Evolutionary conservation across 371 early-diverging fungal species (phyloP), one percentile per base, ranked within the genome.

Genomic region (Conidiobolus incongruus): DNA sequence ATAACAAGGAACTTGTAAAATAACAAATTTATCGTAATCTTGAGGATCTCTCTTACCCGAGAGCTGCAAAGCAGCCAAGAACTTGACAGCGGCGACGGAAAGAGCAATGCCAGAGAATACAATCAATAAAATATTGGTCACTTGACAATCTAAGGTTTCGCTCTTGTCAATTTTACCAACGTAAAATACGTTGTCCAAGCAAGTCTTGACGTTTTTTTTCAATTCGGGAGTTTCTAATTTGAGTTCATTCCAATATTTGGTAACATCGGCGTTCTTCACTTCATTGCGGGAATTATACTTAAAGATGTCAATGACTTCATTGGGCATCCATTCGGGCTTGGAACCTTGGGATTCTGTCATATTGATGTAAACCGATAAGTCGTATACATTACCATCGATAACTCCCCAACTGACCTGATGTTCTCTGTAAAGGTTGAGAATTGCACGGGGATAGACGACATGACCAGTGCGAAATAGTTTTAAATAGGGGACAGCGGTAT

Each of bases 161-260:
- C 93, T 75, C 16, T 69, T 61, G 55, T 94, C 94, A 8, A 93
- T 70, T 32, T 77, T 72, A 23, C 94, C 96, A 45, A 77, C 79
- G 51, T 82, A 86, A 52, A 89, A 89, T 45, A 77, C 61, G 43
- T 76, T 71, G 45, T 85, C 68, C 48, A 94, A 63, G 62, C 95
- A 94, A 32, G 66, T 51, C 56, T 41, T 40, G 2, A 37, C 38
- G 13, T 51, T 45, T 34, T 69, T 55, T 50, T 70, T 75, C 19
- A 53, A 53, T 21, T 69, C 58, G 12, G 88, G 88, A 53, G 76
- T 66, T 38, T 80, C 66, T 78, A 77, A 4, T 67, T 55, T 26
- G 72, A 59, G 12, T 31, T 44, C 17, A 40, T 44, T 43, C 4
- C 40, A 44, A 10, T 33, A 7, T 1, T 45, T 30, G 0, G 46